Evolutionary conservation across 2,329 filamentous ascomycete species (phyloP), one percentile per base, ranked within the genome.

Genomic region (Scedosporium boydii): DNA sequence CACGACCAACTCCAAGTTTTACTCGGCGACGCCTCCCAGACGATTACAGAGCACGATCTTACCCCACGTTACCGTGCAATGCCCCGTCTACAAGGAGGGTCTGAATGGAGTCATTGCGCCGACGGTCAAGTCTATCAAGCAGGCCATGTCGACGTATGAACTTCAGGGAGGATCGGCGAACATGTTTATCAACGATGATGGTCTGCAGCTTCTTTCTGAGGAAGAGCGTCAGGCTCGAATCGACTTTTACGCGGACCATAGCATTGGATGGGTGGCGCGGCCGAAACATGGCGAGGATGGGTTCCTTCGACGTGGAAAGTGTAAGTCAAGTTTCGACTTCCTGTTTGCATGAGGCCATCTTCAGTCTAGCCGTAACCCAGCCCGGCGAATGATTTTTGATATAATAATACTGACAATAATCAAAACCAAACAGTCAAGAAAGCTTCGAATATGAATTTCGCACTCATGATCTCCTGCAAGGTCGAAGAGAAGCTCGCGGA

Each of bases 71-170:
- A 93, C 90, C 3, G 89, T 96, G 51, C 91, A 96, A 70, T 93
- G 90, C 72, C 91, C 91, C 4, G 89, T 96, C 0, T 96, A 95
- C 78, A 95, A 93, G 73, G 91, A 96, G 72, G 90, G 90, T 66
- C 80, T 96, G 2, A 77, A 77, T 42, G 84, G 80, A 65, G 91
- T 96, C 73, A 92, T 93, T 69, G 82, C 81, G 21, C 90, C 90
- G 6, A 93, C 90, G 0, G 84, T 93, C 68, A 86, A 85, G 69
- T 92, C 89, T 1, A 82, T 93, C 74, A 91, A 91, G 75, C 82
- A 87, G 68, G 88, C 88, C 65, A 90, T 91, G 70, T 88, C 86
- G 38, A 90, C 87, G 0, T 91, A 91, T 69, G 88, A 91, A 70
- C 78, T 90, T 18, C 88, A 91, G 69, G 88, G 88, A 65, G 88